These are phyloP conservation scores for Amaranthus tricolor DNA, from an alignment of 179 eudicot species.

Conservation along the genomic window DNA sequence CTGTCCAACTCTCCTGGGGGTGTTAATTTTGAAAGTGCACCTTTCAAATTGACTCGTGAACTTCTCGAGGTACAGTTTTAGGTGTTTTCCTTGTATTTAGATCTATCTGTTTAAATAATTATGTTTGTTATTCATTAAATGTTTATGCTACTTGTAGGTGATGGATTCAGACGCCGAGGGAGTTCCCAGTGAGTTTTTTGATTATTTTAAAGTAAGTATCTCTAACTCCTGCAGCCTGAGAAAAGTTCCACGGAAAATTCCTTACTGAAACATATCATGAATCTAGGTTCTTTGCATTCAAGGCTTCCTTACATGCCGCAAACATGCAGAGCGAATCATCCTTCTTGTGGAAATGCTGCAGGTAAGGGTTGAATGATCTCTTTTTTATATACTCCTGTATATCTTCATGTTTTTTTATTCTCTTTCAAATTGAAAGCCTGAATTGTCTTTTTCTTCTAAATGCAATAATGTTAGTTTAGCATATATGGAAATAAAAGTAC, in stretches of 20 bases:
- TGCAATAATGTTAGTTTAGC: not conserved
- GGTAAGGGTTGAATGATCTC: slow-evolving; percentile 38
- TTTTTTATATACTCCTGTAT: not conserved
- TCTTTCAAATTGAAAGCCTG: no score
- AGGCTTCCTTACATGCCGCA: slow-evolving; percentile 96
- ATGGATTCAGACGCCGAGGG: slow-evolving; percentile 99
- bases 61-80: slow-evolving; percentile 78
- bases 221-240: slow-evolving; percentile 8
- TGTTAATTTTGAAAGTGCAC: slow-evolving; percentile 99
- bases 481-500: not conserved
- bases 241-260: not conserved
- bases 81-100: slow-evolving; percentile 8
- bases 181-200: slow-evolving; percentile 92
- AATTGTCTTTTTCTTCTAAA: not conserved
- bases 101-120: not conserved
- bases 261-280: slow-evolving; percentile 22
- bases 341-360: slow-evolving; percentile 99
- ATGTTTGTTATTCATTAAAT: slow-evolving; percentile 10
- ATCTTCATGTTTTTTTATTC: not conserved
- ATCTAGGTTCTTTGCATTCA: slow-evolving; percentile 96
- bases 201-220: slow-evolving; percentile 74
- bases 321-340: slow-evolving; percentile 96
- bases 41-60: slow-evolving; percentile 95
- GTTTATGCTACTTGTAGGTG: slow-evolving; percentile 52
- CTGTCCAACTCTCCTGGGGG: slow-evolving; percentile 99